Base-by-base conservation (phyloP, 192 early-diverging fungal species). In the Gonapodya sp. region DNA sequence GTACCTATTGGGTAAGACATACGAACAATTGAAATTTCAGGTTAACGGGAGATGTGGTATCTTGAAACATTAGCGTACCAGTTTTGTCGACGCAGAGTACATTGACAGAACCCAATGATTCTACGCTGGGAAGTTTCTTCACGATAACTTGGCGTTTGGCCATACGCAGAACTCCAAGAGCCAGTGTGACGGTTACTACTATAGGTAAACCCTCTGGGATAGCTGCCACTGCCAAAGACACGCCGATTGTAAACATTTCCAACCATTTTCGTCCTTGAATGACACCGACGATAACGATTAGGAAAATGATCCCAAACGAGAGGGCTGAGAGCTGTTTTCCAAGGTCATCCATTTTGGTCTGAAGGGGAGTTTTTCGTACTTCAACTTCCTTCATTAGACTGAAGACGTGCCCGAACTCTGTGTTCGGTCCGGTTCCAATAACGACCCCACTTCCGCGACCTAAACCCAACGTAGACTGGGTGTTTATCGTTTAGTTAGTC, bases 11-110 rank as follows among this genome's bases (percentile, higher is more conserved):
- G 78, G 14, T 34, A 36, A 14, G 46, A 24, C 24, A 16, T 64
- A 64, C 8, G 46, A 35, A 80, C 32, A 1, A 1, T 80, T 35
- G 18, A 34, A 86, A 1, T 0, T 1, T 64, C 18, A 31, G n/a
- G n/a, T n/a, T 31, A 30, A 78, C 2, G 64, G 14, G 31, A 0
- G 2, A 32, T 73, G 30, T 78, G 16, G 16, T 2, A 31, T 83
- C 30, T 24, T 36, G 31, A 35, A 24, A 79, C 0, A 72, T 0
- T 31, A 2, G 64, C 77, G 36, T 80, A 88, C 82, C 95, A n/a
- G 97, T 97, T 87, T 99, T 99, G 85, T 99, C 97, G 0, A 93
- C 94, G 86, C 97, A 99, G 36, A 99, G 91, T 18, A 97, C 95
- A 82, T 94, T 96, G 35, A 99, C 96, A 8, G 94, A 95, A 0